Conservation (phyloP, 2,329 filamentous ascomycete species). For the Pseudogymnoascus sp. region DNA sequence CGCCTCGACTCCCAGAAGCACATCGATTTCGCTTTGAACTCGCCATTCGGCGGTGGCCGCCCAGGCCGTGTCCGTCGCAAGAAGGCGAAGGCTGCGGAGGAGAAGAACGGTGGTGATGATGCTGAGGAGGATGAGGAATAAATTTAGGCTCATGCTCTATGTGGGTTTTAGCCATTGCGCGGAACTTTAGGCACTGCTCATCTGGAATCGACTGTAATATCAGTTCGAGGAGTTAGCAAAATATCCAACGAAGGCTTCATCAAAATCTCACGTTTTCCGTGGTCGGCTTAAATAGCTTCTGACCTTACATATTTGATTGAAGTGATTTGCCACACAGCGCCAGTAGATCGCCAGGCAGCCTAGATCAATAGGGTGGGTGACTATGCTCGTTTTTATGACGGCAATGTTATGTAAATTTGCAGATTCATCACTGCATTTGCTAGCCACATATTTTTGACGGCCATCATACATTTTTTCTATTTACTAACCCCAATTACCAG, state of each 20-base stretch:
- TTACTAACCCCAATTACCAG: neutral
- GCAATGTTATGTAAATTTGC: neutral
- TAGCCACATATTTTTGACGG: neutral
- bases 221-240: constrained; percentile 46
- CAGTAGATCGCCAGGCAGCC: neutral
- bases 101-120: constrained; percentile 68
- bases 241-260: constrained; percentile 32
- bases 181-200: constrained; percentile 28
- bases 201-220: constrained; percentile 36
- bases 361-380: neutral
- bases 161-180: constrained; percentile 21
- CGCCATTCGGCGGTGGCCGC: constrained; percentile 94
- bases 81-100: constrained; percentile 96
- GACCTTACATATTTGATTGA: neutral
- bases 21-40: constrained; percentile 98
- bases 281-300: neutral
- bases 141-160: constrained; percentile 22
- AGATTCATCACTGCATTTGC: neutral
- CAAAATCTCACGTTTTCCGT: neutral
- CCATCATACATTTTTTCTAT: neutral
- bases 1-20: constrained; percentile 99
- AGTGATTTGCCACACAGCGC: neutral
- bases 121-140: constrained; percentile 60
- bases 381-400: neutral
- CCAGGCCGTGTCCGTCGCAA: constrained; percentile 98